Conservation (phyloP, 1,284 basidiomycete genomes). For the Trichosporon inkin region DNA sequence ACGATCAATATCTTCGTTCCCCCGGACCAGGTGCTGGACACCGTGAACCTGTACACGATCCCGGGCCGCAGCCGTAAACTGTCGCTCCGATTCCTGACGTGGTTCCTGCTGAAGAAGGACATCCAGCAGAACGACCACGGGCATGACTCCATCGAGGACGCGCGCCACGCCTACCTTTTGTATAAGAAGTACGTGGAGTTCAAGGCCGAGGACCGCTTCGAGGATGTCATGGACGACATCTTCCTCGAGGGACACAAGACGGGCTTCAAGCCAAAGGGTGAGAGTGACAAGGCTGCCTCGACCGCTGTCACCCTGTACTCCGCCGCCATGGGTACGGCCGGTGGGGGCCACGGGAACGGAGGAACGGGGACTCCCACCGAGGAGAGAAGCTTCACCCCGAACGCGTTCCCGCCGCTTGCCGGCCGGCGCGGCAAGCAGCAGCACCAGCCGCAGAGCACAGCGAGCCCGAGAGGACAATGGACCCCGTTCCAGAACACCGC, state of each 20-base stretch:
- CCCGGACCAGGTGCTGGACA: slow-evolving; percentile 91
- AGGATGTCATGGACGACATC: slow-evolving; percentile 75
- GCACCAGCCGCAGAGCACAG: neutral
- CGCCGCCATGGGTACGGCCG: neutral
- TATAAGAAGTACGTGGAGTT: slow-evolving; percentile 80
- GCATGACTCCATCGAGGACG: slow-evolving; percentile 97
- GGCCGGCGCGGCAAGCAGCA: neutral
- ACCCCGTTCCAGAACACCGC: slow-evolving; percentile 5
- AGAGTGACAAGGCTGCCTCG: slow-evolving; percentile 9
- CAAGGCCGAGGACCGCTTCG: slow-evolving; percentile 71
- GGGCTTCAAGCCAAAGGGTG: slow-evolving; percentile 21
- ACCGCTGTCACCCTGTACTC: neutral
- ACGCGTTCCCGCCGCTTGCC: neutral
- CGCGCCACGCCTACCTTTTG: slow-evolving; percentile 76
- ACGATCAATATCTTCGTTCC: slow-evolving; percentile 99
- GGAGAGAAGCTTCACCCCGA: neutral
- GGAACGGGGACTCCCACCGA: neutral
- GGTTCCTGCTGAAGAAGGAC: slow-evolving; percentile 83
- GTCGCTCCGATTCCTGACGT: slow-evolving; percentile 88
- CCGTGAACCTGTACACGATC: slow-evolving; percentile 89
- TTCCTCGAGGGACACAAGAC: slow-evolving; percentile 55
- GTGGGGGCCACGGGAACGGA: neutral
- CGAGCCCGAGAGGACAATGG: neutral
- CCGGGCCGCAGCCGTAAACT: slow-evolving; percentile 76
- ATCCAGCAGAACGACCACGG: slow-evolving; percentile 75